A percentile compares a stretch with the other conserved stretches of the same genome.
These are phyloP conservation scores for Gossypium aridum DNA, from an alignment of 441 rosid genomes.

Conservation along the genomic window DNA sequence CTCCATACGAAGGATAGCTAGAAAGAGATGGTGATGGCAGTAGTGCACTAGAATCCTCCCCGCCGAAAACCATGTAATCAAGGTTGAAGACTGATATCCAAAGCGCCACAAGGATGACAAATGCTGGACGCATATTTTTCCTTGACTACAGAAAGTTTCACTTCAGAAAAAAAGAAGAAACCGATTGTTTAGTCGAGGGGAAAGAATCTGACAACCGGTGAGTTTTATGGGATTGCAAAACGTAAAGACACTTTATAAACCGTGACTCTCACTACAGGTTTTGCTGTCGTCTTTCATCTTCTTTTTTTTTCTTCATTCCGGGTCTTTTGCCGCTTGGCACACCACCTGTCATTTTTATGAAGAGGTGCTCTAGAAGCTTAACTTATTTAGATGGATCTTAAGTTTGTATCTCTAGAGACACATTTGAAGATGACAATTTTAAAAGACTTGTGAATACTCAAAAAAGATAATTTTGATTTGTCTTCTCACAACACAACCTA, in stretches of 20 bases:
- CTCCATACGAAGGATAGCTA: constrained; percentile 10
- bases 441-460: no score
- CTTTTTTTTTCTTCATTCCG: constrained; percentile 15
- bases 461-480: no score
- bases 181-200: not conserved
- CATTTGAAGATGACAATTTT: no score
- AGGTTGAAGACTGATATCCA: constrained; percentile 14
- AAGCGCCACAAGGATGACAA: constrained; percentile 14
- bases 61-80: constrained; percentile 14
- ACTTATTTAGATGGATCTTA: constrained; percentile 13
- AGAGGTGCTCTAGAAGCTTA: constrained; percentile 9
- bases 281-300: not conserved
- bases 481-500: no score
- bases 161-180: not conserved
- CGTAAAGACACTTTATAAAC: constrained; percentile 4
- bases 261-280: not conserved
- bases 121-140: constrained; percentile 19
- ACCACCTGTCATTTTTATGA: constrained; percentile 50
- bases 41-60: constrained; percentile 14
- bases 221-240: constrained; percentile 6
- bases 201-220: not conserved
- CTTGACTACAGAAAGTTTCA: not conserved
- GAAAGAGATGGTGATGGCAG: constrained; percentile 26
- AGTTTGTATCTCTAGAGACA: no score
- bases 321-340: constrained; percentile 59